Conservation (phyloP, 1,139 yeast genomes). For the Hansenula anomala region DNA sequence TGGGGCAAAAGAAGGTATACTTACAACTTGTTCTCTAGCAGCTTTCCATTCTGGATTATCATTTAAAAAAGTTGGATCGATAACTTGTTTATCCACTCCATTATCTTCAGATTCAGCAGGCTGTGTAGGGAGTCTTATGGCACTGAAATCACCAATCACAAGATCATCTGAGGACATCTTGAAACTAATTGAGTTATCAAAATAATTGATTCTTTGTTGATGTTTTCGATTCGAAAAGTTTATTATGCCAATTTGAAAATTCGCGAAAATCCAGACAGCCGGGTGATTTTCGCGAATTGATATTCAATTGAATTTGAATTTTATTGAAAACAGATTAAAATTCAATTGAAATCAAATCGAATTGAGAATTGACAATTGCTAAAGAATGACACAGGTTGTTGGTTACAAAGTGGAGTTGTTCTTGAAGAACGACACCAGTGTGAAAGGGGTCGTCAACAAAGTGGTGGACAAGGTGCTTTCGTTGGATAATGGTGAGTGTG, state of each 20-base stretch:
- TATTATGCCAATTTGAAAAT: no score
- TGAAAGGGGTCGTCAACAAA: conserved; percentile 42
- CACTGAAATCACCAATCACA: not conserved
- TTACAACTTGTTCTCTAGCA: conserved; percentile 17
- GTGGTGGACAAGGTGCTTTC: conserved; percentile 39
- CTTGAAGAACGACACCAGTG: conserved; percentile 39
- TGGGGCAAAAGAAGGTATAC: no score
- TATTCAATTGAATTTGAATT: no score
- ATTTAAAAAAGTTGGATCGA: conserved; percentile 26
- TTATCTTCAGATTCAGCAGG: not conserved
- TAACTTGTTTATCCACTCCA: not conserved
- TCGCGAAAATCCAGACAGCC: not conserved
- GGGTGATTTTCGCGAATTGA: not conserved
- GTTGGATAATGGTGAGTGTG: conserved; percentile 35
- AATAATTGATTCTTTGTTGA: no score
- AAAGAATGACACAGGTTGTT: conserved; percentile 36
- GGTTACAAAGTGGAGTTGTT: conserved; percentile 50
- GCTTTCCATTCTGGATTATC: conserved; percentile 27
- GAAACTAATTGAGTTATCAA: no score
- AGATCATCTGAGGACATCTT: not conserved
- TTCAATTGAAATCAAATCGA: no score
- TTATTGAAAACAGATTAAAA: no score
- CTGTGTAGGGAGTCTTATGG: conserved; percentile 2
- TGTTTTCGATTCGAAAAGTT: no score
- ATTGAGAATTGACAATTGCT: not conserved